Conservation (phyloP, 2,329 filamentous ascomycete species). For the Epichloe amarillans region DNA sequence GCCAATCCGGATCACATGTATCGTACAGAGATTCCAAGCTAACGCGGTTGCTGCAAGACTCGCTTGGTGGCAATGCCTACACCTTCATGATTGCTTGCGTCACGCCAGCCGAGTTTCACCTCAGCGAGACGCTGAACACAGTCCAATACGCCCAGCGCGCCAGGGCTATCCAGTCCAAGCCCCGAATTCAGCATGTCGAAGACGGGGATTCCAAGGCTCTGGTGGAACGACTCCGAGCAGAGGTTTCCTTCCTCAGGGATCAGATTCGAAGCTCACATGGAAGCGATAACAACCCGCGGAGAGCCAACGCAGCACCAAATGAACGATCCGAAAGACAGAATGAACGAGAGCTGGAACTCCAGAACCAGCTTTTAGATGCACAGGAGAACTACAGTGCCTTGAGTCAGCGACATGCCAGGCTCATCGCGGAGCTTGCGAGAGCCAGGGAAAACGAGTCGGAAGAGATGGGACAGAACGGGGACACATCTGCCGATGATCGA, state of each 20-base stretch:
- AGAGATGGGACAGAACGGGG: constrained; percentile 42
- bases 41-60: constrained; percentile 89
- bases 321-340: constrained; percentile 68
- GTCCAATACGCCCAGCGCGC: constrained; percentile 95
- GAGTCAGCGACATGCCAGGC: constrained; percentile 83
- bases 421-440: constrained; percentile 86
- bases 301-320: constrained; percentile 37
- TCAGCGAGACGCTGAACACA: constrained; percentile 95
- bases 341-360: constrained; percentile 77
- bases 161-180: constrained; percentile 93
- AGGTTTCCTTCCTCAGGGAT: constrained; percentile 85
- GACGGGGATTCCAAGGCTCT: constrained; percentile 88
- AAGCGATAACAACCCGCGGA: constrained; percentile 39
- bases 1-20: constrained; percentile 75
- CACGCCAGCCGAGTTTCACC: constrained; percentile 88
- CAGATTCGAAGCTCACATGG: constrained; percentile 78
- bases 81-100: constrained; percentile 99
- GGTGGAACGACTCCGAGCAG: constrained; percentile 85
- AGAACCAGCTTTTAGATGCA: constrained; percentile 82
- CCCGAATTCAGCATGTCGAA: constrained; percentile 85
- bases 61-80: constrained; percentile 88
- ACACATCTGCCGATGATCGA: constrained; percentile 62
- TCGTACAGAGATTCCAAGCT: constrained; percentile 98
- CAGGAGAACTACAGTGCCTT: constrained; percentile 92
- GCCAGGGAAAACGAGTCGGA: constrained; percentile 57